Base-by-base conservation (phyloP, 306 rosid genomes). In the Prunus mira region DNA sequence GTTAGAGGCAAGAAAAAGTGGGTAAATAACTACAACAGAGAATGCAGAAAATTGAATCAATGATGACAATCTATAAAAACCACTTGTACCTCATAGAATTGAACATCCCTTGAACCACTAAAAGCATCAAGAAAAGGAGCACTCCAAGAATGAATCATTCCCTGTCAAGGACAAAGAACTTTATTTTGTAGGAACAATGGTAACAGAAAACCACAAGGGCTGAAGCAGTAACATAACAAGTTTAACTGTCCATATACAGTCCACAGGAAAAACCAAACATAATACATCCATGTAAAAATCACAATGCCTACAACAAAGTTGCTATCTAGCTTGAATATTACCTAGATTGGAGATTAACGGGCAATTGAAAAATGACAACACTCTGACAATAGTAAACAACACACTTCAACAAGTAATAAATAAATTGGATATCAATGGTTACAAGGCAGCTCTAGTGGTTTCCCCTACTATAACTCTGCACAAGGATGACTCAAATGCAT, bases 71-170 rank as follows among this genome's bases (percentile, higher is more conserved):
- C 57, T 60, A 65, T 46, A 43, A 20, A 25, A 47, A 43, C 10
- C 51, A 47, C 15, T 2, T 2, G 47, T 85, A 94, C 98, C 93
- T 92, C 87, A 63, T 85, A 88, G n/a, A 92, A 74, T 67, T 81
- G 86, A 79, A 82, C 73, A 20, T 86, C 83, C 74, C 79, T 78
- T 17, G 95, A 92, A 82, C 83, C 66, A 68, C 84, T 69, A 43
- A 84, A 90, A 61, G 89, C 81, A 75, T 90, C 83, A 30, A 74
- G 38, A 81, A 90, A 94, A 76, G 96, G 90, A 54, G 45, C 63
- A 27, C 87, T 89, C 98, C 98, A 94, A 69, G 98, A 94, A 61
- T 90, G 79, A 68, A 84, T 72, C 98, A 92, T 84, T 72, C 66
- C 87, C 97, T 94, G 85, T 62, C 69, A 87, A 78, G 72, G 78